Evolutionary conservation across 2,329 filamentous ascomycete genomes (phyloP).

Genomic region (Sphaceloma murrayae): DNA sequence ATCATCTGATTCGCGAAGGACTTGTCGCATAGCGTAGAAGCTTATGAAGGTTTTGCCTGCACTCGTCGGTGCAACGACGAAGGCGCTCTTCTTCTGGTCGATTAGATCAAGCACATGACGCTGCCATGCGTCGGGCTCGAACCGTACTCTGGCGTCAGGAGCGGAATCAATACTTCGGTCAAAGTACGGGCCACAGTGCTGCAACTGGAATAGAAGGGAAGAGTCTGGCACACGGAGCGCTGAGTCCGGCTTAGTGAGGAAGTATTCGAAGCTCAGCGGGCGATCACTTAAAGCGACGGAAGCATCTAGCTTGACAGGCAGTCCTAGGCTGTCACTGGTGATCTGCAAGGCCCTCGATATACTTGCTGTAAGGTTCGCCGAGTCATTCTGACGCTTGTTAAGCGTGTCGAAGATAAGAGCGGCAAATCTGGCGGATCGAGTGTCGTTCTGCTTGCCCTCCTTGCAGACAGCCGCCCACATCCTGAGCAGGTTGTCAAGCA

Average conservation of each 20-base stretch:
- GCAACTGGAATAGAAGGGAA: conserved; percentile 54
- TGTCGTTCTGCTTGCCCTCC: conserved; percentile 10
- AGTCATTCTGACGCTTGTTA: conserved; percentile 10
- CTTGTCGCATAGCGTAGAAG: conserved; percentile 74
- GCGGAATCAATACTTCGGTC: conserved; percentile 63
- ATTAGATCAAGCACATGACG: conserved; percentile 62
- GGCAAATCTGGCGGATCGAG: conserved; percentile 30
- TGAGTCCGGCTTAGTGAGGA: conserved; percentile 17
- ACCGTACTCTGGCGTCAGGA: conserved; percentile 59
- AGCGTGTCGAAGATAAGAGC: conserved; percentile 39
- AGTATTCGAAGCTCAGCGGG: conserved; percentile 27
- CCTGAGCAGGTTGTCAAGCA: conserved; percentile 39
- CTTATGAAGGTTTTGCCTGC: conserved; percentile 77
- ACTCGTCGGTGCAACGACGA: conserved; percentile 68
- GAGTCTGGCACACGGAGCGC: conserved; percentile 29
- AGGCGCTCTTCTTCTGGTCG: conserved; percentile 58
- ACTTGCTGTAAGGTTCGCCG: conserved; percentile 35
- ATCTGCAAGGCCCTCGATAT: conserved; percentile 31
- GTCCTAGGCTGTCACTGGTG: conserved; percentile 32
- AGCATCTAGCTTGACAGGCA: conserved; percentile 38
- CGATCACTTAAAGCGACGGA: conserved; percentile 23
- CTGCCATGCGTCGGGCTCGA: conserved; percentile 70
- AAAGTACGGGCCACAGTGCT: conserved; percentile 62
- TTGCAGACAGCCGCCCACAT: conserved; percentile 37
- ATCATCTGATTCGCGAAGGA: conserved; percentile 58